Evolutionary conservation across 202 grass and related monocot genomes (phyloP).

Genomic region (Musa balbisiana): DNA sequence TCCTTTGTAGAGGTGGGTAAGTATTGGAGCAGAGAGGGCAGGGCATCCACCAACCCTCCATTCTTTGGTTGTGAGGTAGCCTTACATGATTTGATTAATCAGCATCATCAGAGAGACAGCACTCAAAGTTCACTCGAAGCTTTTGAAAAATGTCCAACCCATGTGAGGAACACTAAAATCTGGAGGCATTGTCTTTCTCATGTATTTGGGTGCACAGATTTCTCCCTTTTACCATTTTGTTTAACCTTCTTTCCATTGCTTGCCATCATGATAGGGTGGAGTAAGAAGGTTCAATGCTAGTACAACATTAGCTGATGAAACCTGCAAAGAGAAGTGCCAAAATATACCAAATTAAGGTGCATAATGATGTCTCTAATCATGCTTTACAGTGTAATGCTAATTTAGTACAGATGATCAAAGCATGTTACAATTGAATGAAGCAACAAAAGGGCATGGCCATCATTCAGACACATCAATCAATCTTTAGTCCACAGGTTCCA

Average conservation of each 20-base stretch:
- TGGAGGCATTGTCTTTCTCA: background rate
- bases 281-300: too few species aligned
- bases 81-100: background rate
- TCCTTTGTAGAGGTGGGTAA: background rate
- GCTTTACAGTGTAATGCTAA: too few species aligned
- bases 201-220: background rate
- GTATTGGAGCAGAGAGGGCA: background rate
- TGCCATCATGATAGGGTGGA: background rate
- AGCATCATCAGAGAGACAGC: background rate
- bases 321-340: too few species aligned
- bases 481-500: background rate
- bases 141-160: conserved; percentile 1
- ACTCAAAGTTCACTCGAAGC: conserved; percentile 16
- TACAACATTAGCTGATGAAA: too few species aligned
- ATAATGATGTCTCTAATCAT: too few species aligned
- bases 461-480: conserved; percentile 2
- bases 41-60: background rate
- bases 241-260: background rate
- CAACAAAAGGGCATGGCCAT: background rate
- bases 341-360: too few species aligned
- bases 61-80: background rate
- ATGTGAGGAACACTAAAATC: conserved; percentile 8
- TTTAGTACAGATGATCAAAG: too few species aligned
- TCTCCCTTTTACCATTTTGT: background rate
- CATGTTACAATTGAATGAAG: background rate